These are phyloP conservation scores for Azolla pinnata DNA, from an alignment of 75 land plant genomes.

Conservation along the genomic window DNA sequence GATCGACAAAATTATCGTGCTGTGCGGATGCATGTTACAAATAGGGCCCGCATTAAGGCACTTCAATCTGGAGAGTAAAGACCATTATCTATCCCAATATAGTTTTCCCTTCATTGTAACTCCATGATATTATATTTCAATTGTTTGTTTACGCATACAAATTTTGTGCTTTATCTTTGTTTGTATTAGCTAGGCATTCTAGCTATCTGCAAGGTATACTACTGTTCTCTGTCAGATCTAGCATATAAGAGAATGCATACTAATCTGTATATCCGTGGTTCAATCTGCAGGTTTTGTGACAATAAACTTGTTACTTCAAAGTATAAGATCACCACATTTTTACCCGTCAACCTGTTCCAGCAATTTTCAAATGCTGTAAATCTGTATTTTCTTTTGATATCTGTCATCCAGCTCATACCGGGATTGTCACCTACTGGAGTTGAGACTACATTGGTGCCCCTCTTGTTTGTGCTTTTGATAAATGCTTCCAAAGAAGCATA, in stretches of 20 bases:
- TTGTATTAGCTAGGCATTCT: no score
- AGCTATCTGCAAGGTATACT: no score
- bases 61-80: constrained; percentile 13
- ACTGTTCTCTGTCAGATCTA: no score
- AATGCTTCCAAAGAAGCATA: constrained; percentile 27
- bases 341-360: constrained; percentile 15
- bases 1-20: constrained; percentile 4
- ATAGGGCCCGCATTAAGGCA: constrained; percentile 13
- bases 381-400: constrained; percentile 24
- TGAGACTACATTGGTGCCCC: constrained; percentile 19
- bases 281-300: constrained; percentile 22
- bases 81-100: not conserved
- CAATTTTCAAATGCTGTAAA: constrained; percentile 21
- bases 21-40: constrained; percentile 18
- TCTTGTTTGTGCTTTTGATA: constrained; percentile 15
- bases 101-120: not conserved
- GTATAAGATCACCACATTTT: constrained; percentile 10
- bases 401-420: constrained; percentile 25
- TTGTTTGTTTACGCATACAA: not conserved
- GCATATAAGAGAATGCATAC: not conserved
- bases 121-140: not conserved
- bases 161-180: no score
- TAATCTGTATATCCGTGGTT: not conserved
- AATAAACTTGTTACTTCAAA: constrained; percentile 22
- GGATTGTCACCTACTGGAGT: constrained; percentile 25